Evolutionary conservation across 768 basidiomycete species (phyloP), one percentile per base, ranked within the genome.

Genomic region (Lentinula boryana): DNA sequence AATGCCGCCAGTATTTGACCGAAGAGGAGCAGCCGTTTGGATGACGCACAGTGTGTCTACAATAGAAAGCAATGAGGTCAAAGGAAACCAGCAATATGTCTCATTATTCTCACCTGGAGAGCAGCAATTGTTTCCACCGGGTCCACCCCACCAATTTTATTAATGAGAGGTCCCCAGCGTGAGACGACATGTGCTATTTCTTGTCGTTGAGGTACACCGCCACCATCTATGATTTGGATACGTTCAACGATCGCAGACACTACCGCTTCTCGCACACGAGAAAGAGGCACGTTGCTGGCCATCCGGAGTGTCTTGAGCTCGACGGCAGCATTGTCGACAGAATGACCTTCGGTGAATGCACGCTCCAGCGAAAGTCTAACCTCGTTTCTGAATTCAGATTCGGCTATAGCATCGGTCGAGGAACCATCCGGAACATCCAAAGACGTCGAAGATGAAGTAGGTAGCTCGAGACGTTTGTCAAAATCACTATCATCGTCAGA

Each of bases 291-390:
- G 67, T 98, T 98, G 68, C 89, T 91, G 38, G 94, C 93, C 93
- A 98, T 96, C 53, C 95, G 90, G 49, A 99, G 82, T 48, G 96
- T 97, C 76, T 96, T 94, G 62, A 98, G 81, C 70, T 98, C 96
- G 63, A 98, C 89, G 0, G 91, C 81, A 1, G 95, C 94, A 71
- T 97, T 94, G 66, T 96, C 93, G 50, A 96, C 87, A 10, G 87
- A 88, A 75, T 97, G 95, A 2, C 83, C 88, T 73, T 99, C 96
- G 8, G 86, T 80, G 71, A 96, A 95, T 27, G 95, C 95, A 62
- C 96, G 88, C 59, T 93, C 91, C 54, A 99, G 82, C 18, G 93
- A 94, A 63, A 88, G 87, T n/a, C 75, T 75, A 56, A 90, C 91
- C 68, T 95, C 93, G 33, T 75, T 76, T 46, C 72, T 78, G 75